phyloP scores from a whole-genome alignment of 306 rosid species.

The Cucumis melo region DNA sequence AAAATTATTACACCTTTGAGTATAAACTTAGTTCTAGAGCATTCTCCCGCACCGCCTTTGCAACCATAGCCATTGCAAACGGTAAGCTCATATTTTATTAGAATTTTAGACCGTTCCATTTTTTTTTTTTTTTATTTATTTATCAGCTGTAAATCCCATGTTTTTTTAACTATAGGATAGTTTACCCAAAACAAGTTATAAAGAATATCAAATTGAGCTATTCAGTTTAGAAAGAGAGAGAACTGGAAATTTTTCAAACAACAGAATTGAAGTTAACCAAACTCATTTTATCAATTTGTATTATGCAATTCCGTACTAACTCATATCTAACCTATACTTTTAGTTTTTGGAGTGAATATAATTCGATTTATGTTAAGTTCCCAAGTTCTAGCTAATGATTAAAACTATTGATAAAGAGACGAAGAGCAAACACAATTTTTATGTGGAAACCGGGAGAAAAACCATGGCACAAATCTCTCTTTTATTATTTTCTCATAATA shows the following conservation, averaged over 20 bases:
- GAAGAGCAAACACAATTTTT: no score
- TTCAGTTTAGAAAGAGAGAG: neutral
- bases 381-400: neutral
- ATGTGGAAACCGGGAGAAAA: no score
- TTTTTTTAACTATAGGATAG: neutral
- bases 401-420: no score
- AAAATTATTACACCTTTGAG: constrained; percentile 74
- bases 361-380: neutral
- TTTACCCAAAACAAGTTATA: neutral
- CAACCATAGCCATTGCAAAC: constrained; percentile 81
- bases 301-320: neutral
- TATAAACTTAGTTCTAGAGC: constrained; percentile 56
- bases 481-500: no score
- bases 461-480: no score
- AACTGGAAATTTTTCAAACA: neutral
- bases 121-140: no score
- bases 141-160: neutral
- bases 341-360: neutral
- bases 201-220: neutral
- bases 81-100: constrained; percentile 28
- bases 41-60: constrained; percentile 50
- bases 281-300: neutral
- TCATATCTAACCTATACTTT: neutral
- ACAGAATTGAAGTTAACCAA: neutral
- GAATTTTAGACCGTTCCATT: neutral